Evolutionary conservation across 2,329 filamentous ascomycete species (phyloP), one percentile per base, ranked within the genome.

Genomic region (Alternaria viburni): DNA sequence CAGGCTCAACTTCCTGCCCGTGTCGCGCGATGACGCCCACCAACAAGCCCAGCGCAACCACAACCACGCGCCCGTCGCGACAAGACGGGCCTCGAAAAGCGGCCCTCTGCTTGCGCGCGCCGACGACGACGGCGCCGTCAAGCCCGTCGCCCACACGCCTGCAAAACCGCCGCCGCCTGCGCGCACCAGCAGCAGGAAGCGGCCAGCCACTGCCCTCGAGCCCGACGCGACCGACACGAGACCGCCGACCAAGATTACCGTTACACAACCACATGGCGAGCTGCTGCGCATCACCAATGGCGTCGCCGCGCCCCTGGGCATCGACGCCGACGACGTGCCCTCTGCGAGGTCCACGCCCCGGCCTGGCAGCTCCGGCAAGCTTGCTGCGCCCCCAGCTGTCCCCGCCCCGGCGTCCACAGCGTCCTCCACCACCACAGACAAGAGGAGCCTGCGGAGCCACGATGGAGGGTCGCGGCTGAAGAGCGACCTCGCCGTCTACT

Each of bases 401-500:
- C 67, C 79, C 74, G 63, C 65, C 58, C 58, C 62, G 36, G 64
- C 54, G 57, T 68, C 61, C 36, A 54, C 54, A 6, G 32, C 54
- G 12, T 62, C 66, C 19, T 61, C 64, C 25, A 67, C 89, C 64
- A 89, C 64, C 26, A 67, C 89, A 64, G 90, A 92, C 70, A 91
- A 88, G 78, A 83, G 94, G 74, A 95, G 93, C 77, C 83, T 97
- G 77, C 88, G 95, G 66, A 97, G 93, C 56, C 92, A 96, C 74
- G 93, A 97, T 77, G 87, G 87, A 73, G 91, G 91, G 11, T 90
- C 90, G 55, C 87, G 93, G 71, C 90, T 93, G 81, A 97, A 96
- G 85, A 97, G 93, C 81, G 94, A 97, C 76, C 86, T 98, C 65
- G 90, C 93, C 41, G 87, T 89, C 51, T 98, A 97, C 81, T 97